Evolutionary conservation across 2,329 filamentous ascomycete genomes (phyloP), one percentile per base, ranked within the genome.

Genomic region (Microcyclosporella mali): DNA sequence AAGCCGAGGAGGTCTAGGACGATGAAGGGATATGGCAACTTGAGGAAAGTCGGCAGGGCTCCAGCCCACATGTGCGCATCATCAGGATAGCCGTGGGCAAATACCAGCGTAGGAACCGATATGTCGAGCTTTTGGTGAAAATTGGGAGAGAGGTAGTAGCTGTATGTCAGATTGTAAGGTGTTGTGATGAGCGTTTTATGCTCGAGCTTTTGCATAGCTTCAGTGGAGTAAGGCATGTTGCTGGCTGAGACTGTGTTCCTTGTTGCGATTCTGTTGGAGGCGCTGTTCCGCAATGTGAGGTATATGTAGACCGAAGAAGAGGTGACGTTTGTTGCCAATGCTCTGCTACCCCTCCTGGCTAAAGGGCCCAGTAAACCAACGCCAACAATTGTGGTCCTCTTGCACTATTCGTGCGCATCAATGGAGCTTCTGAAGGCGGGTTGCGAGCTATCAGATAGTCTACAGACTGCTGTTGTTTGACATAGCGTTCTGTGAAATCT

Each of bases 31-130:
- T 56, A 60, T 6, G 47, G 52, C 2, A 56, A 41, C 4, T 51
- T 34, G 25, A 55, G 40, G 12, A 60, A 46, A 10, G 51, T 53
- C 11, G 56, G 55, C 2, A 60, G 38, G 12, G 55, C 55, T n/a
- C 56, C 54, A 15, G 62, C 56, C 72, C 71, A 77, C 43, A 74
- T 63, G 17, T 61, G 62, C 0, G 72, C 70, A 37, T 66, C 58
- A 49, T 74, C 71, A 3, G 74, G 74, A 47, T 69, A 77, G 45
- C 74, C 74, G 58, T 77, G 74, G 7, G 69, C 31, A 30, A 62
- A 57, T 30, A 74, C 61, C 4, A 73, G 50, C 15, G 72, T 56
- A 25, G 56, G 57, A 4, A 53, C 39, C 16, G 52, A 42, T 14
- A 51, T 40, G 14, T 46, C 38, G 12, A 51, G 40, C 6, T 49